Percentiles rank a stretch among this genome's conserved stretches.
These are phyloP conservation scores for Chaetomium globosum DNA, from an alignment of 2,329 filamentous ascomycete genomes.

Conservation along the genomic window DNA sequence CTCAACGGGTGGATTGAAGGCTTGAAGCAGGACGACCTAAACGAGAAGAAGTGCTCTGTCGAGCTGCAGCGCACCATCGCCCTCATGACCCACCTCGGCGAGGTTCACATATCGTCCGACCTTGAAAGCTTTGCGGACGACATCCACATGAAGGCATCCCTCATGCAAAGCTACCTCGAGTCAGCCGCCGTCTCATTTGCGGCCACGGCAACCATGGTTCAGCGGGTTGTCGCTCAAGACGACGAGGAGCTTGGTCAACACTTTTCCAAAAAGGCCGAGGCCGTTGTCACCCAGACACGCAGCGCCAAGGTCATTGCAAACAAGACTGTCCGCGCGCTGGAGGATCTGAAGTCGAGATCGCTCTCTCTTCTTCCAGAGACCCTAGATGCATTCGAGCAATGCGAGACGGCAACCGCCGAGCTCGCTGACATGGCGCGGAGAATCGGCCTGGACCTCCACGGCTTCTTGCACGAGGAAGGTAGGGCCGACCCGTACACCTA, in stretches of 20 bases:
- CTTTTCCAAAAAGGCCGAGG: constrained; percentile 71
- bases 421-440: constrained; percentile 67
- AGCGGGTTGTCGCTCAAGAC: constrained; percentile 63
- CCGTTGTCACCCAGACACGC: constrained; percentile 72
- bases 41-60: constrained; percentile 77
- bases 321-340: constrained; percentile 74
- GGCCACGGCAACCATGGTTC: constrained; percentile 66
- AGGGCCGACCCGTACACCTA: constrained; percentile 68
- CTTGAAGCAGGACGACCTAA: constrained; percentile 79
- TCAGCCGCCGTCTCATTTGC: constrained; percentile 70
- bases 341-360: constrained; percentile 75
- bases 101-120: constrained; percentile 72
- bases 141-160: constrained; percentile 72
- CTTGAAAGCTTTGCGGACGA: constrained; percentile 76
- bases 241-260: constrained; percentile 69
- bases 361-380: constrained; percentile 72
- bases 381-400: constrained; percentile 68
- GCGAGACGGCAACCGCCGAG: constrained; percentile 65
- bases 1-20: constrained; percentile 87
- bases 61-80: constrained; percentile 84
- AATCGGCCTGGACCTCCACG: constrained; percentile 67
- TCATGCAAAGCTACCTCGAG: constrained; percentile 82
- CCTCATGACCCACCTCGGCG: constrained; percentile 81
- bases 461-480: constrained; percentile 70
- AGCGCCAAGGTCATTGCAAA: constrained; percentile 81